Conservation (phyloP, 352 stramenopile genomes). For the Pythium utonaiense region DNA sequence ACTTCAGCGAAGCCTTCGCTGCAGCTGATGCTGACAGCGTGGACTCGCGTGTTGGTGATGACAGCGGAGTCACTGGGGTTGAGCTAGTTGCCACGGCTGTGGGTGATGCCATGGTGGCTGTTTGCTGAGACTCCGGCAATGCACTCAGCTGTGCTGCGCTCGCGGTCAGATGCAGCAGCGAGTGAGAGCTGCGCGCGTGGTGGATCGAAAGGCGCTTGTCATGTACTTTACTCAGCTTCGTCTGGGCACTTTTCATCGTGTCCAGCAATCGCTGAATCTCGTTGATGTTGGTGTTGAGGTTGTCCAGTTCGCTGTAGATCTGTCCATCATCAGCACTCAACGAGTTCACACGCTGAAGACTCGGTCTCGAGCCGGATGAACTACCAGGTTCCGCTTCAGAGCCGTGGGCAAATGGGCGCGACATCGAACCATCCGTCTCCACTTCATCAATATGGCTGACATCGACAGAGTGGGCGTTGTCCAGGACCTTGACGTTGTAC, state of each 20-base stretch:
- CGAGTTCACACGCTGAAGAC: constrained; percentile 32
- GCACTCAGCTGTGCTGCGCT: neutral
- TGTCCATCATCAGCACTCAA: constrained; percentile 41
- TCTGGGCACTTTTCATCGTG: constrained; percentile 32
- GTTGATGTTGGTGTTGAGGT: constrained; percentile 40
- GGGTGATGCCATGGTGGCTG: neutral
- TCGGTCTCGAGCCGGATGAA: constrained; percentile 21
- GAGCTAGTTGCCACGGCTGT: neutral
- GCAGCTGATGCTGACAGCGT: neutral
- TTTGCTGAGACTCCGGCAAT: neutral
- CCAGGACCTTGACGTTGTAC: constrained; percentile 63
- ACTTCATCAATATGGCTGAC: constrained; percentile 49
- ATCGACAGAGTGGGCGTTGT: constrained; percentile 57
- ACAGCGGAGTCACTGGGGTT: neutral
- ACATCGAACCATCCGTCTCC: constrained; percentile 17
- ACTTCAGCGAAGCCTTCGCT: constrained; percentile 1
- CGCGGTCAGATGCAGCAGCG: constrained; percentile 14
- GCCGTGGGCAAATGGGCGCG: constrained; percentile 40
- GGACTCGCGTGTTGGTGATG: neutral
- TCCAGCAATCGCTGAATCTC: constrained; percentile 43
- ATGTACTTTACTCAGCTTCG: constrained; percentile 38
- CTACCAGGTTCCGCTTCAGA: constrained; percentile 1
- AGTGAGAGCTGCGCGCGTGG: constrained; percentile 26
- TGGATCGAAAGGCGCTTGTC: constrained; percentile 41
- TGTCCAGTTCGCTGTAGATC: constrained; percentile 47